These are phyloP conservation scores for Neopestalotiopsis sp. DNA, from an alignment of 2,329 filamentous ascomycete species.

Conservation along the genomic window DNA sequence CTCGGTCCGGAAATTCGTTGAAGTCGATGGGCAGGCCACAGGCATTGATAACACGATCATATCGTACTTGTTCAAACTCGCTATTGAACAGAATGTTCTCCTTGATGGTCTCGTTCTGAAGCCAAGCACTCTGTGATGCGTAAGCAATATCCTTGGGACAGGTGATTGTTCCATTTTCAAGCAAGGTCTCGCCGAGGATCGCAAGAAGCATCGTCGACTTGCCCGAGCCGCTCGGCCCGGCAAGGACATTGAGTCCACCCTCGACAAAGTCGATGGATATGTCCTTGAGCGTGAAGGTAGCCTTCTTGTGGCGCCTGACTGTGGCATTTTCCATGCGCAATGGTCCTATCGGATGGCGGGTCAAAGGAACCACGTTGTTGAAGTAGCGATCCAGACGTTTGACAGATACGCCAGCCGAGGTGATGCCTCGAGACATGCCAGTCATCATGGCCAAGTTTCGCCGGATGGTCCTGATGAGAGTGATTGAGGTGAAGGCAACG, in stretches of 20 bases:
- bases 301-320: constrained; percentile 55
- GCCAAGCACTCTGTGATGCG: constrained; percentile 62
- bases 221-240: constrained; percentile 59
- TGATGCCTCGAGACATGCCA: constrained; percentile 45
- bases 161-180: constrained; percentile 52
- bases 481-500: constrained; percentile 62
- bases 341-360: constrained; percentile 53
- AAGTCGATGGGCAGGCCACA: constrained; percentile 59
- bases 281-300: constrained; percentile 53
- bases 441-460: constrained; percentile 57
- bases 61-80: constrained; percentile 55
- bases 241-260: constrained; percentile 59
- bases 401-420: constrained; percentile 52
- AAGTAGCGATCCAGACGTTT: constrained; percentile 61
- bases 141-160: constrained; percentile 59
- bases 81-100: constrained; percentile 62
- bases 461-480: constrained; percentile 57
- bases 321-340: constrained; percentile 51
- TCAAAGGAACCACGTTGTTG: constrained; percentile 52
- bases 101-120: constrained; percentile 60
- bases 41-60: constrained; percentile 59
- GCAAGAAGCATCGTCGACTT: constrained; percentile 61
- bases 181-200: constrained; percentile 59
- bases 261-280: constrained; percentile 57
- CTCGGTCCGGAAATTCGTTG: constrained; percentile 53